Evolutionary conservation across 768 basidiomycete species (phyloP).

Genomic region (Termitomyces sp.): DNA sequence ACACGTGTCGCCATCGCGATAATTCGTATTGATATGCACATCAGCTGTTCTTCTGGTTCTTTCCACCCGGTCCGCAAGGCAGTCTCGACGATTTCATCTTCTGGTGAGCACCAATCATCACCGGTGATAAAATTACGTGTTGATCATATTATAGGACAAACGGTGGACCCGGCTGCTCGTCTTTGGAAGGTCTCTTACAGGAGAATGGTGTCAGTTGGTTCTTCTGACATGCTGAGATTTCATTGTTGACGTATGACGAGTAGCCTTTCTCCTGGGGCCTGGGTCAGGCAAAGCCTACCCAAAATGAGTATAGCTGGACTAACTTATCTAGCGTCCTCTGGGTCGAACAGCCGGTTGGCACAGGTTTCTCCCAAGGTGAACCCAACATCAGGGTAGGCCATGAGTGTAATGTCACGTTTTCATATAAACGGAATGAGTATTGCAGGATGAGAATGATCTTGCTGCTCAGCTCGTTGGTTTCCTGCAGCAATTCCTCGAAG

Average conservation of each 20-base stretch:
- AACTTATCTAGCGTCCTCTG: conserved; percentile 73
- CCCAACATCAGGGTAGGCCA: conserved; percentile 63
- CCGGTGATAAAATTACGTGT: too few relatives aligned
- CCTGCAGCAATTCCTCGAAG: conserved; percentile 69
- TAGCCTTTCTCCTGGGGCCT: conserved; percentile 67
- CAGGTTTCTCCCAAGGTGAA: conserved; percentile 69
- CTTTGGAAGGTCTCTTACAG: conserved; percentile 66
- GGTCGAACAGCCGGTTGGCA: conserved; percentile 80
- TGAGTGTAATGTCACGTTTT: conserved; percentile 9
- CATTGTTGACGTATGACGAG: not conserved
- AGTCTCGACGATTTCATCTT: conserved; percentile 72
- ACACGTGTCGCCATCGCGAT: not conserved
- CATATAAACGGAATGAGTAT: not conserved
- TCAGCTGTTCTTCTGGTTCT: conserved; percentile 86
- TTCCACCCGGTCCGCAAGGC: conserved; percentile 75
- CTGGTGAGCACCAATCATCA: conserved; percentile 39
- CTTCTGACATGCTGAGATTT: conserved; percentile 19
- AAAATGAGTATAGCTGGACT: conserved; percentile 73
- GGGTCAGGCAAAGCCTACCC: conserved; percentile 61
- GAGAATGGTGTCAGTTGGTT: conserved; percentile 84
- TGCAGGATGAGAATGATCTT: conserved; percentile 45
- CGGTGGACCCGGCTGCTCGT: conserved; percentile 79
- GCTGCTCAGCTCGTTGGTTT: conserved; percentile 54
- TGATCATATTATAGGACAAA: conserved; percentile 54
- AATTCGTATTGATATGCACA: too few relatives aligned